Conservation (phyloP, 2,329 filamentous ascomycete species). For the Cordyceps cicadae region DNA sequence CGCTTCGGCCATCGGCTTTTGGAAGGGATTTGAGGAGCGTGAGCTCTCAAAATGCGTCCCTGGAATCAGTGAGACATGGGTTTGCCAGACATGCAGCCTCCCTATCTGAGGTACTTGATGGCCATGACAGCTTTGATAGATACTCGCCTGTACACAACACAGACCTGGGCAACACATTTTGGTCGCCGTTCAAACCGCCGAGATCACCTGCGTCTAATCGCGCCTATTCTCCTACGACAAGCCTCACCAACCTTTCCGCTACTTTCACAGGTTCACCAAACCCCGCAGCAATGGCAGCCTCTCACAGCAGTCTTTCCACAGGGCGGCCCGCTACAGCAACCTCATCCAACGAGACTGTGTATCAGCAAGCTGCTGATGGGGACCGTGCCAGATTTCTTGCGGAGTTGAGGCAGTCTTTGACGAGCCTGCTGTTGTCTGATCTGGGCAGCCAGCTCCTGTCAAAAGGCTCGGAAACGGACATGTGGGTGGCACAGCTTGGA, state of each 20-base stretch:
- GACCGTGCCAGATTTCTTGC: slow-evolving; percentile 73
- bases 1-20: slow-evolving; percentile 42
- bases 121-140: slow-evolving; percentile 61
- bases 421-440: slow-evolving; percentile 80
- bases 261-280: slow-evolving; percentile 38
- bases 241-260: slow-evolving; percentile 48
- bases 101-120: slow-evolving; percentile 59
- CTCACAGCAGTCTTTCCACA: slow-evolving; percentile 39
- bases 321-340: slow-evolving; percentile 56
- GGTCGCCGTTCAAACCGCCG: slow-evolving; percentile 74
- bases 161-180: slow-evolving; percentile 73
- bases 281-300: slow-evolving; percentile 33
- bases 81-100: slow-evolving; percentile 47
- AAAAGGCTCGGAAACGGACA: slow-evolving; percentile 87
- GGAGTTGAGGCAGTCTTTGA: slow-evolving; percentile 70
- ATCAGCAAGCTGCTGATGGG: slow-evolving; percentile 51
- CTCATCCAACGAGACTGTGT: slow-evolving; percentile 60
- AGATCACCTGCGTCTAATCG: slow-evolving; percentile 54
- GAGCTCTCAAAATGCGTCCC: slow-evolving; percentile 54
- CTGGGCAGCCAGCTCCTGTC: slow-evolving; percentile 78
- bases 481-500: slow-evolving; percentile 67
- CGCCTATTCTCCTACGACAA: slow-evolving; percentile 54
- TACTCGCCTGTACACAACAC: slow-evolving; percentile 56
- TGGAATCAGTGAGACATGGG: slow-evolving; percentile 60
- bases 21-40: slow-evolving; percentile 50